Evolutionary conservation across 495 filamentous ascomycete species (phyloP).

Genomic region (Xylaria telfairii): DNA sequence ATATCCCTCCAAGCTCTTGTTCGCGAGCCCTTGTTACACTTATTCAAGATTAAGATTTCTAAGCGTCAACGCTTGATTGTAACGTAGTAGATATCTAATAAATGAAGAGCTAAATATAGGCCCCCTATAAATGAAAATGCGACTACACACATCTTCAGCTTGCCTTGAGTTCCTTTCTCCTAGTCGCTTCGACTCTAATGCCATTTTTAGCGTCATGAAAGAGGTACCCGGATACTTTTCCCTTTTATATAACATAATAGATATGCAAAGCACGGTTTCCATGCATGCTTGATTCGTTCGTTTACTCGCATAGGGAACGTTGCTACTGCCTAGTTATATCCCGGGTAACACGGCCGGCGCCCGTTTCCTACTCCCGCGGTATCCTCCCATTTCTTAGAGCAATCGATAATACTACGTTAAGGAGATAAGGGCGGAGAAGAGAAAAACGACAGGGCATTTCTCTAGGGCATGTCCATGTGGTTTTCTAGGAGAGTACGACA

Average conservation of each 20-base stretch:
- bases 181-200: background rate
- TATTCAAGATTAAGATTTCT: background rate
- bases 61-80: background rate
- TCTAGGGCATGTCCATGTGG: background rate
- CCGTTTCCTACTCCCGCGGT: background rate
- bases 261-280: background rate
- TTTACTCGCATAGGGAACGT: background rate
- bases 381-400: background rate
- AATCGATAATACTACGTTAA: background rate
- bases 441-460: background rate
- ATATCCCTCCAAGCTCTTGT: no score
- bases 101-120: background rate
- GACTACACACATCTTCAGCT: background rate
- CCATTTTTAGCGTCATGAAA: background rate
- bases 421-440: background rate
- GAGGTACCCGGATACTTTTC: background rate
- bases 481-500: background rate
- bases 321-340: background rate
- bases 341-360: background rate
- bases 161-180: background rate
- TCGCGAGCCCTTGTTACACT: no score
- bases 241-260: background rate
- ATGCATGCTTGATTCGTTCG: background rate
- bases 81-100: background rate
- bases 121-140: background rate